phyloP scores from a whole-genome alignment of 441 rosid genomes.

The Syzygium malaccense region DNA sequence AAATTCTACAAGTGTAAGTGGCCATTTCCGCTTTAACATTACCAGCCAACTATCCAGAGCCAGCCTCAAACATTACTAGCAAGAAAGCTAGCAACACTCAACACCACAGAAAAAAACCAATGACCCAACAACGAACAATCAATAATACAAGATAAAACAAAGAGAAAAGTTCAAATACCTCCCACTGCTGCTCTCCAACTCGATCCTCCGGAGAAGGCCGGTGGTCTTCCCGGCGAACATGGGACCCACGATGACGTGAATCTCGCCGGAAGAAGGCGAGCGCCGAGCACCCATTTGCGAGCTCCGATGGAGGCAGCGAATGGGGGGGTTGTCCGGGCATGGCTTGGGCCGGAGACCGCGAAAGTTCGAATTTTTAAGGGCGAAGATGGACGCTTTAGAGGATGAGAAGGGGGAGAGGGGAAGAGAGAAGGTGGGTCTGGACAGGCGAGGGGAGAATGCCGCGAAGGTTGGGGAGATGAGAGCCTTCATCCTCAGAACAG shows the following conservation, averaged over 20 bases:
- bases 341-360: slow-evolving; percentile 3
- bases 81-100: neutral
- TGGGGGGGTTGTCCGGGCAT: slow-evolving; percentile 5
- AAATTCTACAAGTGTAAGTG: neutral
- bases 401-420: slow-evolving; percentile 6
- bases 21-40: neutral
- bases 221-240: slow-evolving; percentile 77
- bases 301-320: slow-evolving; percentile 7
- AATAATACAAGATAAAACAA: neutral
- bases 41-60: neutral
- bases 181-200: slow-evolving; percentile 36
- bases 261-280: slow-evolving; percentile 34
- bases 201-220: slow-evolving; percentile 57
- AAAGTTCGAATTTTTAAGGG: slow-evolving; percentile 5
- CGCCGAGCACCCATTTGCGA: slow-evolving; percentile 22
- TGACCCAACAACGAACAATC: neutral
- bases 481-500: slow-evolving; percentile 30
- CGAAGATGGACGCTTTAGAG: slow-evolving; percentile 13
- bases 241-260: slow-evolving; percentile 73
- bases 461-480: slow-evolving; percentile 22
- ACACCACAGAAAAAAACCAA: neutral
- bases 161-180: slow-evolving; percentile 32
- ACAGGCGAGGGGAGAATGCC: slow-evolving; percentile 11
- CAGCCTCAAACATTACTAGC: neutral
- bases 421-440: slow-evolving; percentile 7